Base-by-base conservation (phyloP, 2,329 filamentous ascomycete genomes). In the Blumeriella jaapii region DNA sequence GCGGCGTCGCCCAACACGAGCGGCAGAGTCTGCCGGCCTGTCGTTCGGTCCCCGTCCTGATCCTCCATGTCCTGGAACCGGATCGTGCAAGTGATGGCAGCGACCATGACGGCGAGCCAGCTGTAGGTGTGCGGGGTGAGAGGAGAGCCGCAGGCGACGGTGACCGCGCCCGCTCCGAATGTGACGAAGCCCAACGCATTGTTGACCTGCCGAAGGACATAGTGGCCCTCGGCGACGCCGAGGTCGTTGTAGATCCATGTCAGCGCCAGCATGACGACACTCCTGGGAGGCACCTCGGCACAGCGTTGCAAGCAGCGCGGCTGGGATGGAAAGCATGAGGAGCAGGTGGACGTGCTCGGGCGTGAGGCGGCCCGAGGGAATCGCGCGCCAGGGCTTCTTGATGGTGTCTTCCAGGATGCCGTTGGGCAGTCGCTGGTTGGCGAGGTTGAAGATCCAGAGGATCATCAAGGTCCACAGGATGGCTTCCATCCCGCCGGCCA, bases 381-480 rank as follows among this genome's bases (percentile, higher is more conserved):
- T 48, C 0, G 56, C 52, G 0, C 56, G 48, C 53, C 53, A 59
- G 3, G 42, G 40, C 44, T 58, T 59, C 35, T 59, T 59, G 18
- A 57, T 16, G 3, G 29, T 10, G 31, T 59, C 55, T 40, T 58
- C 55, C 3, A 44, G 5, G 8, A 58, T 39, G 5, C 54, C 54
- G 16, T 48, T 43, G 13, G 48, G 40, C 1, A 40, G 44, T 8
- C 49, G 40, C 35, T 58, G 55, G 39, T 58, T 58, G 7, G 47
- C 36, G 11, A 57, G 34, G 27, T 52, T 46, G 47, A 56, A 57
- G 23, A 53, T 26, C 18, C 57, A 41, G 14, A 54, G 39, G 34
- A 48, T 55, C 29, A 47, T 41, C 50, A 47, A 55, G n/a, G 29
- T 39, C 41, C 42, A 47, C 9, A 42, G 7, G 4, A 42, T 14